These are phyloP conservation scores for Penicillium roqueforti DNA, from an alignment of 495 filamentous ascomycete genomes.

Conservation along the genomic window DNA sequence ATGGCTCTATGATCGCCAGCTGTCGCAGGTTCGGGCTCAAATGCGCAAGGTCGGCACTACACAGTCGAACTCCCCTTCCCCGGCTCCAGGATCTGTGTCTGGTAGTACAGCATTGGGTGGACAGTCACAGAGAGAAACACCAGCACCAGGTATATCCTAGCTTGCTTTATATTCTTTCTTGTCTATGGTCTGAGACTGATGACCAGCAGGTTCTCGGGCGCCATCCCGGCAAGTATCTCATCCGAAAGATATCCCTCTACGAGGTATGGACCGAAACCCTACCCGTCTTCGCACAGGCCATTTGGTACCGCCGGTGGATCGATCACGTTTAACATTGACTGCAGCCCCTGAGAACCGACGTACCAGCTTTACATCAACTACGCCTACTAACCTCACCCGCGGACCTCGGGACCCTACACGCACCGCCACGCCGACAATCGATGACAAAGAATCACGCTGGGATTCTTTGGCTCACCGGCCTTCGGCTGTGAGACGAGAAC, in stretches of 20 bases:
- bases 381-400: slow-evolving; percentile 45
- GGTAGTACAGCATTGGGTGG: slow-evolving; percentile 49
- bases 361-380: slow-evolving; percentile 52
- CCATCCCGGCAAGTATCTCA: slow-evolving; percentile 62
- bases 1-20: slow-evolving; percentile 90
- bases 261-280: slow-evolving; percentile 26
- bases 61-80: slow-evolving; percentile 42
- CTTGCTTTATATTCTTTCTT: not conserved
- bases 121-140: slow-evolving; percentile 54
- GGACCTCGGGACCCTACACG: slow-evolving; percentile 36
- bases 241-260: slow-evolving; percentile 54
- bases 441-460: slow-evolving; percentile 36
- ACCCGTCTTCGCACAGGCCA: not conserved
- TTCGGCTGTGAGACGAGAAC: slow-evolving; percentile 31
- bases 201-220: slow-evolving; percentile 43
- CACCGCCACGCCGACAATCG: slow-evolving; percentile 40
- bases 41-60: slow-evolving; percentile 69
- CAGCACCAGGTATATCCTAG: slow-evolving; percentile 48
- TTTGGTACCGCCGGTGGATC: not conserved
- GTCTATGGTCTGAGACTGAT: slow-evolving; percentile 1
- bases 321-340: slow-evolving; percentile 1
- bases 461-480: slow-evolving; percentile 33
- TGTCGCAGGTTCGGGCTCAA: slow-evolving; percentile 83
- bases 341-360: slow-evolving; percentile 34
- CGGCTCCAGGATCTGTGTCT: slow-evolving; percentile 47